A percentile compares a stretch with the other conserved stretches of the same genome.
These are phyloP conservation scores for Penicillium cosmopolitanum DNA, from an alignment of 495 filamentous ascomycete species.

Conservation along the genomic window DNA sequence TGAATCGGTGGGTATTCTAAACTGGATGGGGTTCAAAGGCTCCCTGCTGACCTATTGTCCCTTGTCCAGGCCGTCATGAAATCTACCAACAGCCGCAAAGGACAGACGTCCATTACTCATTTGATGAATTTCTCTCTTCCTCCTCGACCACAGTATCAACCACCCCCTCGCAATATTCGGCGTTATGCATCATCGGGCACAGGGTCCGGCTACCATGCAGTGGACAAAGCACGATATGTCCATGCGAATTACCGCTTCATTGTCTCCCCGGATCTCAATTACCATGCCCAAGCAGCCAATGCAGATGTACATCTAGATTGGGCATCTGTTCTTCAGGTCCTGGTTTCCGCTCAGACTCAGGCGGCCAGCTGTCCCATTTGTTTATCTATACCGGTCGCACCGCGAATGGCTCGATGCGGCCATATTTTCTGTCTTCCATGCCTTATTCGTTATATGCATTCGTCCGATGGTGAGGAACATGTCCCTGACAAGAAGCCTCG, in stretches of 20 bases:
- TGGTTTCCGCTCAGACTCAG: conserved; percentile 89
- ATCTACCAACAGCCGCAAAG: conserved; percentile 81
- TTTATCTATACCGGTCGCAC: conserved; percentile 85
- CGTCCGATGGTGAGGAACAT: conserved; percentile 66
- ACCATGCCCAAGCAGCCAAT: conserved; percentile 78
- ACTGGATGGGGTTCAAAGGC: conserved; percentile 8
- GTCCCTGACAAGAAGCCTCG: conserved; percentile 70
- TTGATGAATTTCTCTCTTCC: conserved; percentile 89
- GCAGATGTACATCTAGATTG: conserved; percentile 92
- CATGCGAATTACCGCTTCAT: conserved; percentile 98
- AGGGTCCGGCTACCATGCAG: conserved; percentile 88
- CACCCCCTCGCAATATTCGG: conserved; percentile 58
- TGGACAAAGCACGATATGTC: conserved; percentile 93
- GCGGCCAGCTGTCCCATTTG: conserved; percentile 90
- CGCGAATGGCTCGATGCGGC: conserved; percentile 96
- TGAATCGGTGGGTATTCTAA: conserved; percentile 64
- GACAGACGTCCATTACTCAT: conserved; percentile 96
- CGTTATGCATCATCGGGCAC: conserved; percentile 81
- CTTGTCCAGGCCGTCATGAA: conserved; percentile 69
- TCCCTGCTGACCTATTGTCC: conserved; percentile 25
- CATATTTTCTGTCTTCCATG: conserved; percentile 97
- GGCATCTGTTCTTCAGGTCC: conserved; percentile 85
- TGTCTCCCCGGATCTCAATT: conserved; percentile 80
- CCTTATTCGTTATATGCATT: conserved; percentile 94
- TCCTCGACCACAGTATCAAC: conserved; percentile 69